Evolutionary conservation across 805 yeast species (phyloP).

Genomic region (Wickerhamomyces mucosus): DNA sequence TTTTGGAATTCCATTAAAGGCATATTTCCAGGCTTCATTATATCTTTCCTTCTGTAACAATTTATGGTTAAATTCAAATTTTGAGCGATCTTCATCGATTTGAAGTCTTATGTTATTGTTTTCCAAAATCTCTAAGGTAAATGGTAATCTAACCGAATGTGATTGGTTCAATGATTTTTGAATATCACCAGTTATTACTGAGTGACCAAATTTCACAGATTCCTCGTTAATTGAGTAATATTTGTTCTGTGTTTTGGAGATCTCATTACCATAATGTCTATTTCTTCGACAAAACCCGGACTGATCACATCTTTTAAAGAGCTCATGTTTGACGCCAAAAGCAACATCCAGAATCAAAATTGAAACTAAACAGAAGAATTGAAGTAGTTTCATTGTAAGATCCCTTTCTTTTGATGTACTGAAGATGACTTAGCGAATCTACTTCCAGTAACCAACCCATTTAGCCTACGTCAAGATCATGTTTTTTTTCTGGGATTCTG

Average conservation of each 20-base stretch:
- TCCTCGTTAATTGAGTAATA: slow-evolving; percentile 33
- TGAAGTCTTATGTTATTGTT: slow-evolving; percentile 52
- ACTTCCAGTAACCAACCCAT: no score
- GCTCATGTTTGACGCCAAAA: slow-evolving; percentile 46
- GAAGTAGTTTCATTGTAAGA: not conserved
- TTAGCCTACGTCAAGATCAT: no score
- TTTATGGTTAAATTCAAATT: slow-evolving; percentile 14
- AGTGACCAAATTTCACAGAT: slow-evolving; percentile 23
- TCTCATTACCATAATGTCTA: slow-evolving; percentile 45
- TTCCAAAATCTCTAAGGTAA: slow-evolving; percentile 45
- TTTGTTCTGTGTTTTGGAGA: slow-evolving; percentile 19
- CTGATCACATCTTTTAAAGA: slow-evolving; percentile 70
- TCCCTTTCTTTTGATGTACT: not conserved
- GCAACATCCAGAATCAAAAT: no score
- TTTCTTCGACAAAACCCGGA: slow-evolving; percentile 83
- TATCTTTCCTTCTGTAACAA: slow-evolving; percentile 41
- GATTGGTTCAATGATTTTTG: slow-evolving; percentile 35
- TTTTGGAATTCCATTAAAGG: slow-evolving; percentile 29
- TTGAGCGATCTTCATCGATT: slow-evolving; percentile 48
- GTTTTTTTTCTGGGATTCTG: no score
- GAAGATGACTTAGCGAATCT: no score
- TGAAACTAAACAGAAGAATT: no score
- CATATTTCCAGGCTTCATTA: slow-evolving; percentile 51
- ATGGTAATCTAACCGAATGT: slow-evolving; percentile 37
- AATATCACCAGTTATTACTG: slow-evolving; percentile 36